A percentile compares a stretch with the other conserved stretches of the same genome.
These are phyloP conservation scores for Pseudogymnoascus sp. DNA, from an alignment of 2,329 filamentous ascomycete species.

Conservation along the genomic window DNA sequence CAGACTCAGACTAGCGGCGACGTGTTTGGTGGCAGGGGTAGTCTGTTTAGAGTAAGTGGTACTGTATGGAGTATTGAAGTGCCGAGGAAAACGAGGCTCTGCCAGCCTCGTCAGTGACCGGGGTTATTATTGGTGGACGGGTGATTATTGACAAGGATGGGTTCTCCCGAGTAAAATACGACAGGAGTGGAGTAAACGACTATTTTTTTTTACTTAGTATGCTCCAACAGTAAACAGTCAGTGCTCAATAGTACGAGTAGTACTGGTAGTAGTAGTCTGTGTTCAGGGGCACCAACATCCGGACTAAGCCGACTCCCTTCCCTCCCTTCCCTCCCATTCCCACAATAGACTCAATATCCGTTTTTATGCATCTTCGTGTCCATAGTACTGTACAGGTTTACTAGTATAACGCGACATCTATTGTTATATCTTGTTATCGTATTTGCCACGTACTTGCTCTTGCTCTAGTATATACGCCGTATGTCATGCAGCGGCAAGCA, in stretches of 20 bases:
- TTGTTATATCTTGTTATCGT: too few relatives aligned
- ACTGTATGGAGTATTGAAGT: neutral
- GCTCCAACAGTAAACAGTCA: too few relatives aligned
- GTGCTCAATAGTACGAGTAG: too few relatives aligned
- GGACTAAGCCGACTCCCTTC: neutral
- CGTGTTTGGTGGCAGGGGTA: neutral
- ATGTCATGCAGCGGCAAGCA: neutral
- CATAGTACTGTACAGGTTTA: too few relatives aligned
- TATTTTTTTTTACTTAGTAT: neutral
- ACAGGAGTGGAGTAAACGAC: neutral
- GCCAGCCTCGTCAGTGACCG: neutral
- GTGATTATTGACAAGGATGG: neutral
- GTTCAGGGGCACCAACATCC: neutral
- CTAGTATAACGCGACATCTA: too few relatives aligned
- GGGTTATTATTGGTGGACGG: neutral
- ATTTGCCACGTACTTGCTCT: conserved; percentile 2
- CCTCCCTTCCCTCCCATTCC: neutral
- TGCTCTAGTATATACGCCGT: too few relatives aligned
- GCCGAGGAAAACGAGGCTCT: conserved; percentile 2
- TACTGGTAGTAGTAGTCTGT: too few relatives aligned
- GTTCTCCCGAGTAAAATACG: neutral
- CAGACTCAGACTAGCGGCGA: neutral
- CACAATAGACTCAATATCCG: neutral
- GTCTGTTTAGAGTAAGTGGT: neutral
- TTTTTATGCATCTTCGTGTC: neutral